Evolutionary conservation across 306 rosid species (phyloP).

Genomic region (Mimosa pudica): DNA sequence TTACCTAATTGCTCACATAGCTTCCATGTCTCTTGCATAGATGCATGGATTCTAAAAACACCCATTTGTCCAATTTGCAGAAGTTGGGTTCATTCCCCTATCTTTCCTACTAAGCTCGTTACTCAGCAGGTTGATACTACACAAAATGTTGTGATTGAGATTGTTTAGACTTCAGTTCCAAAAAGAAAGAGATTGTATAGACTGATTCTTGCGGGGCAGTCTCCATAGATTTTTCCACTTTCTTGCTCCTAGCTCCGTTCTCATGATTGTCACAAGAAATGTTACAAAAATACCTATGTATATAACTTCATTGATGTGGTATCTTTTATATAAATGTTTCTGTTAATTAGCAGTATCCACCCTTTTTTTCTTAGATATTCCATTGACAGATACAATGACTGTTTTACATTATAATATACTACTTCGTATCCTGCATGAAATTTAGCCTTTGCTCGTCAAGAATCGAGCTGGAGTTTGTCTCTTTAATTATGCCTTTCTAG

Average conservation of each 20-base stretch:
- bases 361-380: not conserved
- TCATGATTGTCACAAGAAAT: not conserved
- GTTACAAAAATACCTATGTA: not conserved
- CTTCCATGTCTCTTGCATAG: slow-evolving; percentile 66
- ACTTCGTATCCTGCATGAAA: not conserved
- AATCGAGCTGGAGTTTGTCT: not conserved
- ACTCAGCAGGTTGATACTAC: slow-evolving; percentile 24
- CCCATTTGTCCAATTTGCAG: slow-evolving; percentile 71
- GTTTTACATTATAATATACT: not conserved
- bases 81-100: slow-evolving; percentile 33
- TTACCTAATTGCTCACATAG: slow-evolving; percentile 61
- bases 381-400: not conserved
- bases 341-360: not conserved
- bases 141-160: slow-evolving; percentile 26
- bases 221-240: not conserved
- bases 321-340: not conserved
- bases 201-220: not conserved
- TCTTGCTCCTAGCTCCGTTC: not conserved
- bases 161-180: slow-evolving; percentile 1
- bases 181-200: slow-evolving; percentile 21
- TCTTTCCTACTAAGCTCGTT: not conserved
- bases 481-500: too few relatives aligned
- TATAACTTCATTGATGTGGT: too few relatives aligned
- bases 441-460: not conserved
- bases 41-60: slow-evolving; percentile 55